Percentiles rank a stretch among this genome's conserved stretches.
Conservation (phyloP, 108 stramenopile species). For the Cyclotella distinguenda region DNA sequence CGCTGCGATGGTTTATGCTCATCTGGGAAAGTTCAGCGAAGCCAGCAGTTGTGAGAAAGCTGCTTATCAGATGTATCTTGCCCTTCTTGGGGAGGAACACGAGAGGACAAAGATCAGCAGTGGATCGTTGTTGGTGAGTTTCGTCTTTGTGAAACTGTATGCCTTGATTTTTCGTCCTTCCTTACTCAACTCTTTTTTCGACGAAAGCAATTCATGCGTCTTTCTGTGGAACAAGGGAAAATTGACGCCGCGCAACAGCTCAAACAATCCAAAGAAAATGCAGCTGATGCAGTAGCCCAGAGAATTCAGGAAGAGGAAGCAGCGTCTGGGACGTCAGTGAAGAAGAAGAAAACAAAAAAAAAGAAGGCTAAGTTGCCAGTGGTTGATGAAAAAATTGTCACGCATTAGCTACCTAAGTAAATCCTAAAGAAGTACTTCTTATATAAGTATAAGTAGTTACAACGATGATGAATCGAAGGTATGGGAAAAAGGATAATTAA, state of each 20-base stretch:
- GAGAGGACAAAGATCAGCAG: conserved; percentile 64
- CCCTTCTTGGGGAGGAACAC: conserved; percentile 66
- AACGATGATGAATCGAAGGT: too few species aligned
- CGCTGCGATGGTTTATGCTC: conserved; percentile 51
- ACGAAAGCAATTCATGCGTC: conserved; percentile 53
- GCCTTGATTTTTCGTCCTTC: too few species aligned
- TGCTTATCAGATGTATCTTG: conserved; percentile 57
- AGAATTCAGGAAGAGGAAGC: conserved; percentile 71
- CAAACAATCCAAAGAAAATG: conserved; percentile 51
- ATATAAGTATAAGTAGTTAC: too few species aligned
- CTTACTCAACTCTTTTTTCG: not conserved
- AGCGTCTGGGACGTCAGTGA: conserved; percentile 53
- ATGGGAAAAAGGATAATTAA: too few species aligned
- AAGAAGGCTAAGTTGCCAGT: conserved; percentile 1
- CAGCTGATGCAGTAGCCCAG: conserved; percentile 70
- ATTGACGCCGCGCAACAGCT: conserved; percentile 48
- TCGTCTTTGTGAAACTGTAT: too few species aligned
- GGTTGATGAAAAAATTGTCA: too few species aligned
- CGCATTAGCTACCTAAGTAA: too few species aligned
- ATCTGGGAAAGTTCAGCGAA: conserved; percentile 57
- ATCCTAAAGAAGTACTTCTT: not conserved
- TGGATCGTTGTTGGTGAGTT: conserved; percentile 25
- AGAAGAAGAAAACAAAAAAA: conserved; percentile 61
- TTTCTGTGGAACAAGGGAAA: conserved; percentile 66
- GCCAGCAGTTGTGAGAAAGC: conserved; percentile 67